Base-by-base conservation (phyloP, 495 filamentous ascomycete species). In the Penicillium canescens region DNA sequence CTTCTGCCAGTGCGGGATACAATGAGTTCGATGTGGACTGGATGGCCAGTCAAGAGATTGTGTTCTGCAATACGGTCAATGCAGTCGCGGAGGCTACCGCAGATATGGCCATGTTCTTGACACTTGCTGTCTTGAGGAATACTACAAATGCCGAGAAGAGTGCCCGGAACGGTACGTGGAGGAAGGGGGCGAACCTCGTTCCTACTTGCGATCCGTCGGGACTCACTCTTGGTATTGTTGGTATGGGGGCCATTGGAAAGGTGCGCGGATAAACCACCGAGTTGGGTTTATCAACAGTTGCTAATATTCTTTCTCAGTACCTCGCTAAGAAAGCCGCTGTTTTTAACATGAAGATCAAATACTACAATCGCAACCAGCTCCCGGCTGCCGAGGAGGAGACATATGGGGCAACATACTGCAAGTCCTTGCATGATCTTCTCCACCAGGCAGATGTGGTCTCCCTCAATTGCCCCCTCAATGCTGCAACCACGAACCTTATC, bases 241-340 rank as follows among this genome's bases (percentile, higher is more conserved):
- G 89, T 7, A 86, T 92, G 85, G 89, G 89, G 1, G 86, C 86
- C 1, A 93, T 93, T 46, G 89, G 89, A 2, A 63, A 60, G 49
- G 57, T 51, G 14, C 0, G 24, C 7, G 3, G 4, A 26, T 5
- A 7, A 26, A 26, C 4, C 24, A 26, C 7, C 4, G 24, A 26
- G 7, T 7, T 5, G 4, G 24, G 7, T 26, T 1, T 7, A 4
- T 5, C 7, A 5, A 26, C 24, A 5, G 24, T 26, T 26, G 7
- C 24, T 26, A 7, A 26, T 26, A 26, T 26, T 26, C 24, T 5
- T 7, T 42, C 23, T 18, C 39, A 70, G 78, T 20, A 77, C 41
- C 24, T 75, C 39, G 55, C 75, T 13, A 61, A 51, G 44, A 69
- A 69, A 57, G 79, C 73, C 0, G 50, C 51, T 26, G 74, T 69